Evolutionary conservation across 106 monocot genomes (phyloP).

Genomic region (Apostasia ramifera): DNA sequence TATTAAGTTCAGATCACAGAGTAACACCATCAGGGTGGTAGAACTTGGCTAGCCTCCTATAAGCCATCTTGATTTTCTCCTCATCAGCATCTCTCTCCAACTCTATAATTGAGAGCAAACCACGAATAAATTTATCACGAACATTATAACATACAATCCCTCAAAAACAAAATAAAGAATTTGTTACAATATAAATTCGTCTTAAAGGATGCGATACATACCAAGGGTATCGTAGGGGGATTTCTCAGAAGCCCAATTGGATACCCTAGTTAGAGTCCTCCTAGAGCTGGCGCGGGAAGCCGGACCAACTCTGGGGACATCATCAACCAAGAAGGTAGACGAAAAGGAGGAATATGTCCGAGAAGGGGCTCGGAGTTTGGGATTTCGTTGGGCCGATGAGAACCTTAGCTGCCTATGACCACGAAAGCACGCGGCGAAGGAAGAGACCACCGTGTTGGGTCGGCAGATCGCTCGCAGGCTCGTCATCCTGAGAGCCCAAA

Average conservation of each 20-base stretch:
- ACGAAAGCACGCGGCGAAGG: conserved; percentile 29
- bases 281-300: conserved; percentile 24
- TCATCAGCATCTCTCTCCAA: conserved; percentile 83
- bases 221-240: conserved; percentile 94
- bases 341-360: conserved; percentile 7
- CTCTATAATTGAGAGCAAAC: conserved; percentile 28
- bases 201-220: conserved; percentile 5
- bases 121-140: conserved; percentile 1
- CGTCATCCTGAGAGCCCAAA: conserved; percentile 32
- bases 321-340: conserved; percentile 29
- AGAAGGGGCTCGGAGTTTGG: conserved; percentile 8
- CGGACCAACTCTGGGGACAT: conserved; percentile 17
- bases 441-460: conserved; percentile 22
- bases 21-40: conserved; percentile 90
- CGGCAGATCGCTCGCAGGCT: conserved; percentile 42
- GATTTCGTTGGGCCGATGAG: conserved; percentile 13
- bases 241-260: conserved; percentile 77
- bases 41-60: conserved; percentile 82
- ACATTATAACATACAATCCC: neutral
- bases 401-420: conserved; percentile 15
- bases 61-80: conserved; percentile 81
- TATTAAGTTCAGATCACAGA: neutral
- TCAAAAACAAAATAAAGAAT: conserved; percentile 7
- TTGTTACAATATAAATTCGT: neutral
- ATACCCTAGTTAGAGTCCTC: conserved; percentile 64